Evolutionary conservation across 2,329 filamentous ascomycete genomes (phyloP).

Genomic region (Alternaria infectoria): DNA sequence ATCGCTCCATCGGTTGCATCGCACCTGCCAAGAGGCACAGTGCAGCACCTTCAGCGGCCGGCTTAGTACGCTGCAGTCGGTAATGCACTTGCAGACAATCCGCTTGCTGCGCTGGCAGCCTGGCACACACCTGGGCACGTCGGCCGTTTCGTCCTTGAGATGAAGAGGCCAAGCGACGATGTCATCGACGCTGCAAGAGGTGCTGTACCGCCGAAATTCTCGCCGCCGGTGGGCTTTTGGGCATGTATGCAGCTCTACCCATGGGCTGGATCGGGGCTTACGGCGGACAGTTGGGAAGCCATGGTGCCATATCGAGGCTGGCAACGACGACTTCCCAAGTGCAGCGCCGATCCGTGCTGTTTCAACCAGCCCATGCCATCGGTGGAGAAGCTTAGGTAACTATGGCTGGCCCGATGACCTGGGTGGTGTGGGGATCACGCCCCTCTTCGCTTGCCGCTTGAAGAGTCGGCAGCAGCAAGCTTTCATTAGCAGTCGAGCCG

Average conservation of each 20-base stretch:
- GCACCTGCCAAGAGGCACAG: constrained; percentile 8
- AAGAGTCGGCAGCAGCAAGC: constrained; percentile 21
- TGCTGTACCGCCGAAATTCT: constrained; percentile 1
- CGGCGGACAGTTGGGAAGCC: neutral
- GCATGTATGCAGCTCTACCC: constrained; percentile 5
- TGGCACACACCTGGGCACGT: neutral
- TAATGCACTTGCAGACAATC: neutral
- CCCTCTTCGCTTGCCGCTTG: constrained; percentile 24
- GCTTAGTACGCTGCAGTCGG: neutral
- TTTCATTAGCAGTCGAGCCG: neutral
- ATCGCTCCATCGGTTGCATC: constrained; percentile 12
- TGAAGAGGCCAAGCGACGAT: neutral
- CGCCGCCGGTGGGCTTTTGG: neutral
- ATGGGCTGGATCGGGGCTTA: constrained; percentile 7
- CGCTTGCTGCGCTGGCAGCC: constrained; percentile 10
- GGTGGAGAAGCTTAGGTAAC: constrained; percentile 10
- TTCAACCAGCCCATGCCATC: constrained; percentile 14
- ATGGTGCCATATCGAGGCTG: constrained; percentile 1
- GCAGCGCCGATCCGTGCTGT: constrained; percentile 6
- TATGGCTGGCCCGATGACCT: constrained; percentile 26
- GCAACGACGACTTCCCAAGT: neutral
- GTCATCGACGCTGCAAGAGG: neutral
- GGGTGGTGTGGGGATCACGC: constrained; percentile 22
- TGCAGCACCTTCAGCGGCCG: constrained; percentile 2
- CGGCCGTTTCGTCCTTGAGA: neutral